Percentiles rank a stretch among this genome's conserved stretches.
phyloP scores from a whole-genome alignment of 495 filamentous ascomycete genomes.

The Penicillium maclennaniae region DNA sequence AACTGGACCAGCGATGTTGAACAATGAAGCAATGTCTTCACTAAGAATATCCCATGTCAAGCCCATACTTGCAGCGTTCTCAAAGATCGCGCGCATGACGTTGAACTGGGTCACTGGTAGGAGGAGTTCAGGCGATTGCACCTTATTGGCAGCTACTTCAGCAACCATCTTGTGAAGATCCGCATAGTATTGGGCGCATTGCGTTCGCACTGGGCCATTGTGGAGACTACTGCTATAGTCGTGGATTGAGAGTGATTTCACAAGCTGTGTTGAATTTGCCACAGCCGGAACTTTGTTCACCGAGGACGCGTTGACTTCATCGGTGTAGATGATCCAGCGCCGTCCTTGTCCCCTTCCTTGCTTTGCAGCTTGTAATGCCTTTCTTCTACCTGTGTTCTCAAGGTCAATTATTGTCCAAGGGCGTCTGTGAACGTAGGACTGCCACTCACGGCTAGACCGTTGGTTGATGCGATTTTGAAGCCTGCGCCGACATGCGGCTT shows the following conservation, averaged over 20 bases:
- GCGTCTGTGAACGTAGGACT: not conserved
- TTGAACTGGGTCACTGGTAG: conserved; percentile 9
- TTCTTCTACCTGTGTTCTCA: conserved; percentile 14
- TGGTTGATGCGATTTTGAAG: conserved; percentile 28
- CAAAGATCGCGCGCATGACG: conserved; percentile 10
- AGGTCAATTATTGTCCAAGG: conserved; percentile 1
- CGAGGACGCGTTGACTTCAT: not conserved
- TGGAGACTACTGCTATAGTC: not conserved
- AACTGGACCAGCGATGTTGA: conserved; percentile 18
- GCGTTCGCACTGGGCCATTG: no score
- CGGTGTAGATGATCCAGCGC: conserved; percentile 21
- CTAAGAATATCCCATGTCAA: conserved; percentile 12
- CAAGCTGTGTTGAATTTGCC: not conserved
- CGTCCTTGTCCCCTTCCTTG: not conserved
- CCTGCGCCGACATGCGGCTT: conserved; percentile 14
- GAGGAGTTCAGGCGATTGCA: conserved; percentile 1
- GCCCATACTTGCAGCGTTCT: conserved; percentile 18
- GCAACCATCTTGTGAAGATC: not conserved
- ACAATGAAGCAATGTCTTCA: conserved; percentile 21
- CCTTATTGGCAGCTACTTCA: not conserved
- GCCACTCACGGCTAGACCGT: conserved; percentile 22
- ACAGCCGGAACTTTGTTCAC: not conserved
- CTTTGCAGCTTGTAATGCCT: conserved; percentile 4
- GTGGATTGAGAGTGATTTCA: not conserved
- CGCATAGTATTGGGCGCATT: not conserved